Conservation (phyloP, 331 rosid genomes). For the Rhamnella rubrinervis region DNA sequence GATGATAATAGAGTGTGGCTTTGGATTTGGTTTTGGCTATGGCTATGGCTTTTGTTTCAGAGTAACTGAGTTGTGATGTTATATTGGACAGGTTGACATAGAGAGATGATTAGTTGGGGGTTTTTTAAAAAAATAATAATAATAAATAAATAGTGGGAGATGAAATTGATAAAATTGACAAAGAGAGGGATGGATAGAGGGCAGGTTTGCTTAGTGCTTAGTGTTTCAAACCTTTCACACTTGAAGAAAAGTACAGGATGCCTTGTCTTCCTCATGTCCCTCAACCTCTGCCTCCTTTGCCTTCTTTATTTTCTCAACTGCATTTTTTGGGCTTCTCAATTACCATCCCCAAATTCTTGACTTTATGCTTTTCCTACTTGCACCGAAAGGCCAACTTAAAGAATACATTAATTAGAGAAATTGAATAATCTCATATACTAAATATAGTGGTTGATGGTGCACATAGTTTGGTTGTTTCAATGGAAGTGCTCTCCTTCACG, state of each 20-base stretch:
- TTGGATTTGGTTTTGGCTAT: not conserved
- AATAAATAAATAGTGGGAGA: not conserved
- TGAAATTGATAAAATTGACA: conserved; percentile 4
- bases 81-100: conserved; percentile 10
- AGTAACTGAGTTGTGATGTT: conserved; percentile 9
- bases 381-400: not conserved
- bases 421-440: no score
- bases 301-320: conserved; percentile 16
- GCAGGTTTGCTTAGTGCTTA: conserved; percentile 38
- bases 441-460: no score
- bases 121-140: not conserved
- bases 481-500: no score
- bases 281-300: not conserved
- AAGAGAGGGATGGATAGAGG: conserved; percentile 12
- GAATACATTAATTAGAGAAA: not conserved
- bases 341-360: not conserved
- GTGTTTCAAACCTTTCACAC: conserved; percentile 41
- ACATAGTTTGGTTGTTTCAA: no score
- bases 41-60: not conserved
- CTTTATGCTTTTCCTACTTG: conserved; percentile 4
- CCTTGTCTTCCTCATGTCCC: conserved; percentile 32
- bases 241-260: conserved; percentile 69
- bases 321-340: not conserved
- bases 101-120: conserved; percentile 23
- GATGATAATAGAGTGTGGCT: conserved; percentile 1